Conservation (phyloP, 164 flowering plant genomes). For the Tetracentron sinense region DNA sequence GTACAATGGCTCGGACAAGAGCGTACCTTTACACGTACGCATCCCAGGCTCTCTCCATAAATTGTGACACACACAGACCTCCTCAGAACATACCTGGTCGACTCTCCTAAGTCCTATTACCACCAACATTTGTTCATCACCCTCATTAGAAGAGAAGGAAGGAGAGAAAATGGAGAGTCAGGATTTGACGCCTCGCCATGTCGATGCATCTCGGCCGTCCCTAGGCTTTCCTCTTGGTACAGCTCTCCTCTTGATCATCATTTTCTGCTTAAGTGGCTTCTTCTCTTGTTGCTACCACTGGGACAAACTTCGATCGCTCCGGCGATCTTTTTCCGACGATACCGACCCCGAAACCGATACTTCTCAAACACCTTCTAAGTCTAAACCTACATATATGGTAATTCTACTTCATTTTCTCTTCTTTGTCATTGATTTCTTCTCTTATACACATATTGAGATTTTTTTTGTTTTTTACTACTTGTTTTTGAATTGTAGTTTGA, state of each 20-base stretch:
- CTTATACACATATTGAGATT: not conserved
- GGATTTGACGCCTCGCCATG: constrained; percentile 37
- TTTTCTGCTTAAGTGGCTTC: constrained; percentile 77
- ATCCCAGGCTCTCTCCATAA: constrained; percentile 3
- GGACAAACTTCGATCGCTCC: constrained; percentile 75
- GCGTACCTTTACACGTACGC: constrained; percentile 20
- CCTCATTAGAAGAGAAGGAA: constrained; percentile 6
- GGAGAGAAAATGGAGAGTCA: constrained; percentile 46
- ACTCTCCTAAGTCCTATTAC: not conserved
- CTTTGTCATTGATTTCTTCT: not conserved
- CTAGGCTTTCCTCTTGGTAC: constrained; percentile 89
- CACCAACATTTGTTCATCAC: constrained; percentile 3
- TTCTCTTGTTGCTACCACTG: constrained; percentile 97
- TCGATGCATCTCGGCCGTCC: constrained; percentile 66
- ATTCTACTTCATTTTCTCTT: not conserved
- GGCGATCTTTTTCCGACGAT: constrained; percentile 36
- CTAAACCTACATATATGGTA: constrained; percentile 40
- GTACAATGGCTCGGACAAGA: constrained; percentile 26
- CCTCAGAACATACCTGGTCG: constrained; percentile 1
- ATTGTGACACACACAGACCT: not conserved
- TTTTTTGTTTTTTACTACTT: no score
- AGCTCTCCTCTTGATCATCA: constrained; percentile 56
- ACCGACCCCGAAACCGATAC: constrained; percentile 26
- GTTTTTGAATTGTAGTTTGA: not conserved
- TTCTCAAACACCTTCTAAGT: constrained; percentile 34